Evolutionary conservation across 139 green algal species (phyloP), one percentile per base, ranked within the genome.

Genomic region (Haematococcus sp.): DNA sequence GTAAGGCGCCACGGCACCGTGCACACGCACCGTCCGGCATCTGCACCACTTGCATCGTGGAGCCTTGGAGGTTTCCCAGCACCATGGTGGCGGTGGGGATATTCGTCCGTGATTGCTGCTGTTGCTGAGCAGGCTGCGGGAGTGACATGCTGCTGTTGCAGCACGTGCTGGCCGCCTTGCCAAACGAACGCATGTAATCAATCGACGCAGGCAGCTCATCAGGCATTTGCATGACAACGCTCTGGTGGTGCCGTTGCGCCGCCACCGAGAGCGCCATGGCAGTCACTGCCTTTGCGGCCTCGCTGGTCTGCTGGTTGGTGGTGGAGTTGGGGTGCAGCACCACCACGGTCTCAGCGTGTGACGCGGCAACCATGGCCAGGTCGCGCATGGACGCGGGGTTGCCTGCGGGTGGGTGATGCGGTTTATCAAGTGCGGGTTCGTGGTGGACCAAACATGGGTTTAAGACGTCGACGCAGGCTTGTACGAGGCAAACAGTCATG

Each of bases 261-360:
- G 31, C 63, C 20, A 76, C 63, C 22, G 58, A 58, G 35, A 83
- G 77, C 23, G 77, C 77, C 77, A 83, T 83, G 17, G 77, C 77
- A 9, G 64, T 83, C 4, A 46, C 46, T 5, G 77, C 66, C 71
- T 83, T 83, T 60, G 59, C 46, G 3, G 77, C 77, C 77, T 83
- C 77, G 28, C 71, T 55, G n/a, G 54, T 34, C 33, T 64, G 34
- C 44, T 73, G 66, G 32, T 30, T 74, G 55, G 66, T 51, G 40
- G 43, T 64, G 40, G n/a, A 30, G 4, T 66, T 40, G 3, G 71
- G 71, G 33, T 76, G 72, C 46, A 83, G 27, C 31, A 83, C 71
- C 17, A 83, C 72, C n/a, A 79, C 63, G 22, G 77, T 83, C 71
- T 83, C 65, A 7, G 77, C 77, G 22, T n/a, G 35, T 5, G 27